phyloP scores from a whole-genome alignment of 2,329 filamentous ascomycete species.

The Akanthomyces muscarius region DNA sequence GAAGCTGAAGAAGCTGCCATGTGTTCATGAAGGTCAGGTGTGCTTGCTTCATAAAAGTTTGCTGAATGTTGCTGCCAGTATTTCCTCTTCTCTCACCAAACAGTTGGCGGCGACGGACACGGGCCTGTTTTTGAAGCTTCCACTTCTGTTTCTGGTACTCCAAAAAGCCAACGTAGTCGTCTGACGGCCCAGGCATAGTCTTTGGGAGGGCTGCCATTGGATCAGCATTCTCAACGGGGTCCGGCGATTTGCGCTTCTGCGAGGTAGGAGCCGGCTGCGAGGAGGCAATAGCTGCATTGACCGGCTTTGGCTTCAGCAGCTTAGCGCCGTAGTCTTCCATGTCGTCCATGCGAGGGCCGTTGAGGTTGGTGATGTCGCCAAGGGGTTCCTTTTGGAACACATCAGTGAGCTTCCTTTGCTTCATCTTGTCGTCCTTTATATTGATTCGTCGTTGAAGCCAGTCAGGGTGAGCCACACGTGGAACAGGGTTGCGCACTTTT shows the following conservation, averaged over 20 bases:
- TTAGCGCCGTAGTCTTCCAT: slow-evolving; percentile 77
- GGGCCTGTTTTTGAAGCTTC: slow-evolving; percentile 93
- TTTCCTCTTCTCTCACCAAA: slow-evolving; percentile 76
- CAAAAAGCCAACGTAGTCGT: slow-evolving; percentile 85
- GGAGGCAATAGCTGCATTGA: slow-evolving; percentile 51
- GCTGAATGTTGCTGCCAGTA: slow-evolving; percentile 52
- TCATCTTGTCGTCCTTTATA: slow-evolving; percentile 93
- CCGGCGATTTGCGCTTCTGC: slow-evolving; percentile 71
- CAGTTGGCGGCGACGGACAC: slow-evolving; percentile 78
- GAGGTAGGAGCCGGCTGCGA: slow-evolving; percentile 46
- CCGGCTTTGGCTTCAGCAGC: slow-evolving; percentile 61
- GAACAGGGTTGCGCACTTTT: slow-evolving; percentile 91
- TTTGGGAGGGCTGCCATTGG: slow-evolving; percentile 79
- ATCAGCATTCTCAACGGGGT: slow-evolving; percentile 63
- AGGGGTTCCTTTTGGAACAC: slow-evolving; percentile 71
- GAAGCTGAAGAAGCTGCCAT: slow-evolving; percentile 91
- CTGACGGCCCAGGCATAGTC: slow-evolving; percentile 76
- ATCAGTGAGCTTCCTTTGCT: slow-evolving; percentile 98
- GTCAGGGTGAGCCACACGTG: slow-evolving; percentile 87
- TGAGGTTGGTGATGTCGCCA: slow-evolving; percentile 67
- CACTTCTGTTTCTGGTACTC: slow-evolving; percentile 98
- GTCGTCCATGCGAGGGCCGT: slow-evolving; percentile 54
- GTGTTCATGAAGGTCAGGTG: slow-evolving; percentile 85
- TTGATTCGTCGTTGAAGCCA: slow-evolving; percentile 94
- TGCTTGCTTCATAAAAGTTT: slow-evolving; percentile 84